Evolutionary conservation across 345 rosid species (phyloP).

Genomic region (Raphanus raphanistrum): DNA sequence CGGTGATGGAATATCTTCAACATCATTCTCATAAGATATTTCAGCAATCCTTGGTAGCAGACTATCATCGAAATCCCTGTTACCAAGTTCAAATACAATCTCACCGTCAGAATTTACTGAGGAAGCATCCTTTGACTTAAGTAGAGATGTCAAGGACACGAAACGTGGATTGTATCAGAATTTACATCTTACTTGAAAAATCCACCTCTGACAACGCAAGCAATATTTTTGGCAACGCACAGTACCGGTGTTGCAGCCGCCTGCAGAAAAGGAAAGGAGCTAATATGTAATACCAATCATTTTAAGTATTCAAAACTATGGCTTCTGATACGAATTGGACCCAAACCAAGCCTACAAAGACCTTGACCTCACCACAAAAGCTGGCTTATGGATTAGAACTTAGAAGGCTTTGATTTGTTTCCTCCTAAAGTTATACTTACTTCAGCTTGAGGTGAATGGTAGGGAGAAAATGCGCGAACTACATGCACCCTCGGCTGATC

Average conservation of each 20-base stretch:
- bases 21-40: slow-evolving; percentile 84
- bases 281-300: slow-evolving; percentile 28
- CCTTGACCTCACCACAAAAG: slow-evolving; percentile 13
- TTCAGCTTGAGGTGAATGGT: slow-evolving; percentile 96
- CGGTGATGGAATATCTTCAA: slow-evolving; percentile 65
- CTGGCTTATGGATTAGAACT: slow-evolving; percentile 11
- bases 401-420: not conserved
- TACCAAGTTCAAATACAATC: slow-evolving; percentile 34
- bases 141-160: slow-evolving; percentile 16
- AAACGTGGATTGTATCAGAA: slow-evolving; percentile 5
- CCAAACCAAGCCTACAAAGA: slow-evolving; percentile 20
- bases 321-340: slow-evolving; percentile 7
- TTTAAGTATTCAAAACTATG: slow-evolving; percentile 4
- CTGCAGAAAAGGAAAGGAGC: slow-evolving; percentile 51
- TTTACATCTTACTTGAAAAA: slow-evolving; percentile 76
- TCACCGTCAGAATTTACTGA: slow-evolving; percentile 19
- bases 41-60: slow-evolving; percentile 74
- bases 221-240: slow-evolving; percentile 93
- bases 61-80: slow-evolving; percentile 93
- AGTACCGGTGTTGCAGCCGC: slow-evolving; percentile 77
- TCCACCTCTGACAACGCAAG: slow-evolving; percentile 95
- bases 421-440: slow-evolving; percentile 43
- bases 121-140: slow-evolving; percentile 23
- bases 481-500: slow-evolving; percentile 98
- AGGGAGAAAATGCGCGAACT: slow-evolving; percentile 99